phyloP scores from a whole-genome alignment of 805 yeast species.

The Lipomyces yamanashiensis region DNA sequence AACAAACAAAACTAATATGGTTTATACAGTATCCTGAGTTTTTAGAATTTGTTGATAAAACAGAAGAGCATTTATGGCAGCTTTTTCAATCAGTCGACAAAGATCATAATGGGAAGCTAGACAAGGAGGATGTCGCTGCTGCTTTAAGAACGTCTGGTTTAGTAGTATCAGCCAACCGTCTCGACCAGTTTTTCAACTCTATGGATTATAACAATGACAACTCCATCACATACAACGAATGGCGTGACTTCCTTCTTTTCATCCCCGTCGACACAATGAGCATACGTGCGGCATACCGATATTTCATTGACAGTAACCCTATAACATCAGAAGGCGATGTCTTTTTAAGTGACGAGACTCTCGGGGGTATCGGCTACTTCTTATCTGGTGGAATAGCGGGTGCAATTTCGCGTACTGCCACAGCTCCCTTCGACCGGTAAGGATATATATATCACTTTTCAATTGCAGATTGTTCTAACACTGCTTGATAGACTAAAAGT shows the following conservation, averaged over 20 bases:
- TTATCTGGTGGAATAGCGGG: slow-evolving; percentile 96
- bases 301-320: slow-evolving; percentile 79
- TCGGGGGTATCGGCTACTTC: slow-evolving; percentile 87
- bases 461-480: neutral
- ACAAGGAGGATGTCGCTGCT: slow-evolving; percentile 64
- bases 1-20: neutral
- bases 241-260: slow-evolving; percentile 78
- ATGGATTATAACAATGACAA: slow-evolving; percentile 49
- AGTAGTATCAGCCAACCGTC: slow-evolving; percentile 56
- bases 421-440: slow-evolving; percentile 86
- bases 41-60: slow-evolving; percentile 37
- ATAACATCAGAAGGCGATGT: slow-evolving; percentile 92
- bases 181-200: slow-evolving; percentile 60
- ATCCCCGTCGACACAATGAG: slow-evolving; percentile 68
- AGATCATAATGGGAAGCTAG: slow-evolving; percentile 45
- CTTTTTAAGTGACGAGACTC: slow-evolving; percentile 74
- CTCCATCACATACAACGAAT: slow-evolving; percentile 76
- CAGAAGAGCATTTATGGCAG: slow-evolving; percentile 38
- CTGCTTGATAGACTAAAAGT: slow-evolving; percentile 68
- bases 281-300: slow-evolving; percentile 76
- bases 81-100: slow-evolving; percentile 41
- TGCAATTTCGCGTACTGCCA: slow-evolving; percentile 91
- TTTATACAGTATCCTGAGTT: slow-evolving; percentile 35
- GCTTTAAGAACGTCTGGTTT: slow-evolving; percentile 65
- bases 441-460: neutral